phyloP scores from a whole-genome alignment of 2,329 filamentous ascomycete species.

The Aureobasidium melanogenum region DNA sequence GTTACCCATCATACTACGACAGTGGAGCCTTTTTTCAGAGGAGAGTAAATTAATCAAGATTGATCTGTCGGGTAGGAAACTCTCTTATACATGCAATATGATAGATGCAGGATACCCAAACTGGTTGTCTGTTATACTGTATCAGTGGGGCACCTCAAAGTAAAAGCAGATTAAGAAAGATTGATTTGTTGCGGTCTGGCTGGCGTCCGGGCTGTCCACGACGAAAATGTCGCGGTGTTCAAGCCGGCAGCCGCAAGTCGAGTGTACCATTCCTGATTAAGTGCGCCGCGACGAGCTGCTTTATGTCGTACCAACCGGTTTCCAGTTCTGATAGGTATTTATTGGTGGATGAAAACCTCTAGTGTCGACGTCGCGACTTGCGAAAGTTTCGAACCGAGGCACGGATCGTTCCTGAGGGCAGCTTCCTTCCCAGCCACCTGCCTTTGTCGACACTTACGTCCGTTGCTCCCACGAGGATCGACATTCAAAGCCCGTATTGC shows the following conservation, averaged over 20 bases:
- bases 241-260: not conserved
- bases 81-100: not conserved
- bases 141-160: not conserved
- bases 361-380: not conserved
- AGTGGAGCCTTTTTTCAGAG: no score
- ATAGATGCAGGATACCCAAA: not conserved
- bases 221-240: not conserved
- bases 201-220: not conserved
- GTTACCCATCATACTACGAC: no score
- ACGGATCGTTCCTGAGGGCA: not conserved
- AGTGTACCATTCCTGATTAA: not conserved
- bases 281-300: not conserved
- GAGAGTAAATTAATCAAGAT: no score
- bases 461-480: not conserved
- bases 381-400: not conserved
- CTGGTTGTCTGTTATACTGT: not conserved
- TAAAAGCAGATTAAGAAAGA: not conserved
- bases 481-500: not conserved
- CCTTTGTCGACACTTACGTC: not conserved
- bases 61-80: no score
- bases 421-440: not conserved
- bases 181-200: not conserved
- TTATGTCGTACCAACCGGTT: no score
- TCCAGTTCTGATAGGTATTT: not conserved
- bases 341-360: not conserved